Percentiles rank a stretch among this genome's conserved stretches.
These are phyloP conservation scores for Groenewaldozyma tartarivorans DNA, from an alignment of 805 yeast genomes.

Conservation along the genomic window DNA sequence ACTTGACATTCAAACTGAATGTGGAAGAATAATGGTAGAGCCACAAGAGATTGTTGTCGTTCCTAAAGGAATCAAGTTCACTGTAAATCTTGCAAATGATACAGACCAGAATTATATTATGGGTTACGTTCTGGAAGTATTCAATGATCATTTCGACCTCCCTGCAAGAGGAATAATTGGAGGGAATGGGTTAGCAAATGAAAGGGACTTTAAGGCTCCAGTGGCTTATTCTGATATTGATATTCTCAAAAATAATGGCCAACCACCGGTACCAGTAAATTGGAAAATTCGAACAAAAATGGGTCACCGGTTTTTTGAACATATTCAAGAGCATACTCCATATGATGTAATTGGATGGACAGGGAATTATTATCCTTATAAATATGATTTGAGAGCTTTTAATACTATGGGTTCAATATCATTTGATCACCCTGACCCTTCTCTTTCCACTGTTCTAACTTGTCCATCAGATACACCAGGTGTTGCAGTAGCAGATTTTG, in stretches of 20 bases:
- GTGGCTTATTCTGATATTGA: conserved; percentile 16
- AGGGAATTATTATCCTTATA: conserved; percentile 20
- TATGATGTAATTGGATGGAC: conserved; percentile 22
- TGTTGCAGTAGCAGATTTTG: conserved; percentile 19
- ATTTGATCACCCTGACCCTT: conserved; percentile 20
- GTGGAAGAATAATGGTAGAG: conserved; percentile 16
- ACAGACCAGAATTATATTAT: conserved; percentile 4
- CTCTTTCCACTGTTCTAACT: conserved; percentile 17
- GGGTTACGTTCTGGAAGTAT: conserved; percentile 21
- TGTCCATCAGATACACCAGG: conserved; percentile 13
- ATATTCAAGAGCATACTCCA: conserved; percentile 18
- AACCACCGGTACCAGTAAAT: conserved; percentile 1
- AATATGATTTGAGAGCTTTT: conserved; percentile 19
- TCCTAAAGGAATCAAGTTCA: conserved; percentile 18
- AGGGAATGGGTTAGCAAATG: conserved; percentile 21
- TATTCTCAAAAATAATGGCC: background rate
- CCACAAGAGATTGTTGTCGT: conserved; percentile 18
- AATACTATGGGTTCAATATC: conserved; percentile 20
- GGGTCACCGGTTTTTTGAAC: conserved; percentile 8
- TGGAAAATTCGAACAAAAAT: conserved; percentile 9
- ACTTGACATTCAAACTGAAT: conserved; percentile 18
- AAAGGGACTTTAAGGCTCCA: conserved; percentile 19
- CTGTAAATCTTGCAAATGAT: conserved; percentile 11
- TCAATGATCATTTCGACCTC: conserved; percentile 19
- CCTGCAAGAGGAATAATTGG: conserved; percentile 23